Base-by-base conservation (phyloP, 2,329 filamentous ascomycete species). In the Colletotrichum tanaceti region DNA sequence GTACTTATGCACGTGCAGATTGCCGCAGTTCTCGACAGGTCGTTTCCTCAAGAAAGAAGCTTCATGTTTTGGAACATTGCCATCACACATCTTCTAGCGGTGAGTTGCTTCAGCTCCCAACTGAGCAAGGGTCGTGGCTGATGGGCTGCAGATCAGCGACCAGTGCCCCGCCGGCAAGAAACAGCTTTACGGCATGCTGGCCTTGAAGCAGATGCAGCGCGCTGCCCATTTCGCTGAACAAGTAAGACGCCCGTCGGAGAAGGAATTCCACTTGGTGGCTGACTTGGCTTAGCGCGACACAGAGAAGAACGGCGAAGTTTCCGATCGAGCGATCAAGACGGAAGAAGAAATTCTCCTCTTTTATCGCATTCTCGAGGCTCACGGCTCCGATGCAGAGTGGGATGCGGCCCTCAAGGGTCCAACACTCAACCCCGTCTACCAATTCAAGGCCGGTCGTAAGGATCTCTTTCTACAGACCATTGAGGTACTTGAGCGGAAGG, bases 61-160 rank as follows among this genome's bases (percentile, higher is more conserved):
- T 84, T 83, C 64, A 78, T 87, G 74, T 88, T 87, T 69, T 86
- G 83, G 81, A 87, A 85, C 70, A 87, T 88, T 71, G 77, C 82
- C 22, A 79, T 86, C 18, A 88, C 85, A 0, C 83, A 85, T 68
- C 73, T 88, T 39, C 80, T 88, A 62, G 83, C 86, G 62, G 86
- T 88, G 74, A 73, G 83, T 74, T 14, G 14, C 10, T 7, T 14
- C 3, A 24, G n/a, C 14, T 9, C 14, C n/a, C 11, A 4, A 16
- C 5, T 22, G 2, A 13, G 24, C 1, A 5, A 16, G 18, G 28
- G 32, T 13, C 20, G n/a, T 28, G 22, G 24, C 57, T 69, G 38
- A 69, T 41, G 2, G 5, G 13, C 14, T 16, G 4, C 61, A 86
- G 84, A 80, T 76, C 49, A 85, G 82, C 72, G 73, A 80, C 2